These are phyloP conservation scores for Calycina herbarum DNA, from an alignment of 2,329 filamentous ascomycete genomes.

Conservation along the genomic window DNA sequence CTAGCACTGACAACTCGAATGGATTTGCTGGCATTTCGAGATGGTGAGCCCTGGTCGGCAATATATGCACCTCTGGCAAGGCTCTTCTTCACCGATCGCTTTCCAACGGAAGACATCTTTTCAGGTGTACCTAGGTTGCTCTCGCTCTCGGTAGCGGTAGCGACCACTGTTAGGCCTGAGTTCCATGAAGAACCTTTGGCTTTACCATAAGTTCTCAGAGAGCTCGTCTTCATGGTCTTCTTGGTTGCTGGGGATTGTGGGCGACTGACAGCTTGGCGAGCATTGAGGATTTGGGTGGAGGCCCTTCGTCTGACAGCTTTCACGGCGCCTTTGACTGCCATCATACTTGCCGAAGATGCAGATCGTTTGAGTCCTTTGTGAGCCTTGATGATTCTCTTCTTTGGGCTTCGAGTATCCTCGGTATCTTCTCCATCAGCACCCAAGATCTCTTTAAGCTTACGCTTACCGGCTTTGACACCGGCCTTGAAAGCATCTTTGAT, in stretches of 20 bases:
- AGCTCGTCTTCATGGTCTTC: slow-evolving; percentile 27
- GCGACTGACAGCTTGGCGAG: slow-evolving; percentile 22
- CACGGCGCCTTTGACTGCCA: slow-evolving; percentile 40
- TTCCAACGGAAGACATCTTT: slow-evolving; percentile 19
- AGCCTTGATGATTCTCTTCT: slow-evolving; percentile 50
- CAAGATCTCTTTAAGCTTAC: slow-evolving; percentile 56
- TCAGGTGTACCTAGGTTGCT: slow-evolving; percentile 6
- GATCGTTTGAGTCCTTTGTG: slow-evolving; percentile 40
- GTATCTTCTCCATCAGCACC: slow-evolving; percentile 36
- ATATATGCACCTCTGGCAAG: slow-evolving; percentile 22
- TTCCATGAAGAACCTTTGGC: slow-evolving; percentile 29
- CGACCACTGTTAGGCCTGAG: slow-evolving; percentile 29
- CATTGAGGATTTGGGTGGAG: slow-evolving; percentile 32
- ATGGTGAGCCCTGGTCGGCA: slow-evolving; percentile 11
- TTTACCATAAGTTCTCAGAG: slow-evolving; percentile 32
- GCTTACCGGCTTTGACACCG: slow-evolving; percentile 50
- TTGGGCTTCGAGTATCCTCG: slow-evolving; percentile 33
- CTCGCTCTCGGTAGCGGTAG: slow-evolving; percentile 2
- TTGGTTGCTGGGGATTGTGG: slow-evolving; percentile 21
- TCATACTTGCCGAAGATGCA: slow-evolving; percentile 37
- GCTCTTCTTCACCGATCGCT: slow-evolving; percentile 21
- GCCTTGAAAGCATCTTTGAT: slow-evolving; percentile 38
- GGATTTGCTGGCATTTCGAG: slow-evolving; percentile 25
- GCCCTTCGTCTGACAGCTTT: slow-evolving; percentile 44
- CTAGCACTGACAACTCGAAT: slow-evolving; percentile 27